phyloP scores from a whole-genome alignment of 75 land plant genomes.

The Adiantum capillusveneris region DNA sequence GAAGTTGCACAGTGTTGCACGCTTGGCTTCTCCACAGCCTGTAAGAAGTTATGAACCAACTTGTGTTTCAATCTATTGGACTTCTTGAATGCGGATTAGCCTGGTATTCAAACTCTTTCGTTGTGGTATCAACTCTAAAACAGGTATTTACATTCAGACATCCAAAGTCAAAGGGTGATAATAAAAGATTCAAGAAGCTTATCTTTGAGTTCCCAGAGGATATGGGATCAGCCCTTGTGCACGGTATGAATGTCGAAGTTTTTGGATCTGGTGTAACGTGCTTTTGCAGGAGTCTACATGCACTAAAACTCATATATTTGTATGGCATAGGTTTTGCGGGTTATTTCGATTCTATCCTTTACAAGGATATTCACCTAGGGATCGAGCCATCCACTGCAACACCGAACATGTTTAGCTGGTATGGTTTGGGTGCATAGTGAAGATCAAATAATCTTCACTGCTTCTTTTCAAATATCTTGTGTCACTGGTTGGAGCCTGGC shows the following conservation, averaged over 20 bases:
- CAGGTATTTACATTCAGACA: constrained; percentile 92
- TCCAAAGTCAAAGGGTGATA: constrained; percentile 62
- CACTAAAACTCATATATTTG: too few relatives aligned
- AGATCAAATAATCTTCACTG: too few relatives aligned
- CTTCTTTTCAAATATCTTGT: too few relatives aligned
- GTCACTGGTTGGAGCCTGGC: too few relatives aligned
- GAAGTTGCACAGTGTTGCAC: constrained; percentile 82
- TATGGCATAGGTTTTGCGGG: constrained; percentile 82
- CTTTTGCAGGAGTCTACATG: not conserved
- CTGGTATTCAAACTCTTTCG: too few relatives aligned
- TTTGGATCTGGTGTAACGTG: too few relatives aligned
- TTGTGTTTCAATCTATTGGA: constrained; percentile 1
- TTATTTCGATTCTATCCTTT: constrained; percentile 87
- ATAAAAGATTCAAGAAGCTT: constrained; percentile 73
- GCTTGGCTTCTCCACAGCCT: constrained; percentile 76
- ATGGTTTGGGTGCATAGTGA: too few relatives aligned
- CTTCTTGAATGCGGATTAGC: too few relatives aligned
- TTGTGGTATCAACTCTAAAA: constrained; percentile 4
- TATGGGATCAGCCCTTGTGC: constrained; percentile 85
- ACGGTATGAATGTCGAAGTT: too few relatives aligned
- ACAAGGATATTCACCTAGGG: constrained; percentile 96
- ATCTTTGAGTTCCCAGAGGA: constrained; percentile 68
- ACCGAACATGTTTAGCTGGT: constrained; percentile 99
- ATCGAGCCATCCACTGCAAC: constrained; percentile 96
- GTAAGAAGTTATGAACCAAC: constrained; percentile 34